Evolutionary conservation across 2,329 filamentous ascomycete species (phyloP).

Genomic region (Helotiales sp.): DNA sequence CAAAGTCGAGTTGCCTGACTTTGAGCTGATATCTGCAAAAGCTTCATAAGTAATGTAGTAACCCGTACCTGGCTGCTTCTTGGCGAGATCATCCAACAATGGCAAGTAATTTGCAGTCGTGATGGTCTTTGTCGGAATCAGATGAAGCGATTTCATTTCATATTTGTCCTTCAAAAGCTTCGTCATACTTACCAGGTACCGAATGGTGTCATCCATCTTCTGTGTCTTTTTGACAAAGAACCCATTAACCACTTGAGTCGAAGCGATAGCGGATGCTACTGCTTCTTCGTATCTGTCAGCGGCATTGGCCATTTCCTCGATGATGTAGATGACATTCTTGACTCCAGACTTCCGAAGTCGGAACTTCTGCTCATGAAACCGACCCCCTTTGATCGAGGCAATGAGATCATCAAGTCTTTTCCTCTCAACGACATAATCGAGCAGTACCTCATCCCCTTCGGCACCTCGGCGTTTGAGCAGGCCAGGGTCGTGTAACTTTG

Average conservation of each 20-base stretch:
- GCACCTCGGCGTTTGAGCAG: constrained; percentile 61
- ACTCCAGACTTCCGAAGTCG: constrained; percentile 73
- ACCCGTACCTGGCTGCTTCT: constrained; percentile 53
- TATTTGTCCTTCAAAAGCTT: constrained; percentile 69
- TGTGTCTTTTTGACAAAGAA: constrained; percentile 79
- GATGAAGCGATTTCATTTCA: constrained; percentile 58
- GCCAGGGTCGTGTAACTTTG: constrained; percentile 67
- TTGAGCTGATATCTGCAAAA: constrained; percentile 74
- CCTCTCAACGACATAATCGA: constrained; percentile 82
- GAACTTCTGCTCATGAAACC: constrained; percentile 86
- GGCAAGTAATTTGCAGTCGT: constrained; percentile 69
- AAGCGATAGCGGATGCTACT: constrained; percentile 74
- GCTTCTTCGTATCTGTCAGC: constrained; percentile 67
- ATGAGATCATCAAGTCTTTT: constrained; percentile 82
- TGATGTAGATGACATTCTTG: constrained; percentile 77
- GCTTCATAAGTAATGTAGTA: constrained; percentile 72
- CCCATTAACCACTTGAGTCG: constrained; percentile 77
- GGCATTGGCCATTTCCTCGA: constrained; percentile 72
- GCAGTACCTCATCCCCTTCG: constrained; percentile 71
- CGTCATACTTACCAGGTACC: constrained; percentile 76
- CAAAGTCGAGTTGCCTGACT: constrained; percentile 75
- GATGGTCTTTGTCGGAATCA: constrained; percentile 70
- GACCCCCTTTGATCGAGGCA: constrained; percentile 80
- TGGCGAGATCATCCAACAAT: constrained; percentile 62
- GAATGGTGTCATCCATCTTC: constrained; percentile 78